A percentile compares a stretch with the other conserved stretches of the same genome.
These are phyloP conservation scores for Juncus effusus DNA, from an alignment of 176 grass and related monocot genomes.

Conservation along the genomic window DNA sequence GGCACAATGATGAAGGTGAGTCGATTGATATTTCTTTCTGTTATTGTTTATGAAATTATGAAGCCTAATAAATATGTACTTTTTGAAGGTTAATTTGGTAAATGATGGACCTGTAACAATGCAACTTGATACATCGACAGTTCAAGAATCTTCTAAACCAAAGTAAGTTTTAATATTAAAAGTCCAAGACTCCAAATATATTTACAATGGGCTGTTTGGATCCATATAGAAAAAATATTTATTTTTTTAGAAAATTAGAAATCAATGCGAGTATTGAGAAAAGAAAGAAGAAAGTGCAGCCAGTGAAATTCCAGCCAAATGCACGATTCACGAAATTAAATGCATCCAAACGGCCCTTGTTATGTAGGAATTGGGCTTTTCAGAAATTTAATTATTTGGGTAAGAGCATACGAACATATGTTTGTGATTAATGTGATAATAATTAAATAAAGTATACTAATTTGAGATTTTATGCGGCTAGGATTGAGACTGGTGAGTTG, in stretches of 20 bases:
- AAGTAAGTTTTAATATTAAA: constrained; percentile 37
- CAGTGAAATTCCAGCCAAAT: constrained; percentile 8
- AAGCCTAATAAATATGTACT: constrained; percentile 14
- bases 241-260: constrained; percentile 18
- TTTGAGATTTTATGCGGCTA: constrained; percentile 6
- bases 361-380: constrained; percentile 26
- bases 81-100: constrained; percentile 80
- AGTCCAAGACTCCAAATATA: not conserved
- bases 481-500: constrained; percentile 9
- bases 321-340: constrained; percentile 12
- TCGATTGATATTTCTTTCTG: constrained; percentile 20
- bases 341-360: constrained; percentile 15
- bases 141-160: constrained; percentile 44
- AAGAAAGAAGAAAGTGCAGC: constrained; percentile 24
- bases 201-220: not conserved
- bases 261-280: constrained; percentile 20
- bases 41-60: not conserved
- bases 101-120: constrained; percentile 98
- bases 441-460: constrained; percentile 16
- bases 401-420: not conserved
- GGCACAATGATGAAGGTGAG: constrained; percentile 99
- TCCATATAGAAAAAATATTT: not conserved
- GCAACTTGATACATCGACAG: constrained; percentile 71
- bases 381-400: constrained; percentile 18
- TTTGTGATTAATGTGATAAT: constrained; percentile 5